These are phyloP conservation scores for Annulohypoxylon bovei DNA, from an alignment of 495 filamentous ascomycete species.

Conservation along the genomic window DNA sequence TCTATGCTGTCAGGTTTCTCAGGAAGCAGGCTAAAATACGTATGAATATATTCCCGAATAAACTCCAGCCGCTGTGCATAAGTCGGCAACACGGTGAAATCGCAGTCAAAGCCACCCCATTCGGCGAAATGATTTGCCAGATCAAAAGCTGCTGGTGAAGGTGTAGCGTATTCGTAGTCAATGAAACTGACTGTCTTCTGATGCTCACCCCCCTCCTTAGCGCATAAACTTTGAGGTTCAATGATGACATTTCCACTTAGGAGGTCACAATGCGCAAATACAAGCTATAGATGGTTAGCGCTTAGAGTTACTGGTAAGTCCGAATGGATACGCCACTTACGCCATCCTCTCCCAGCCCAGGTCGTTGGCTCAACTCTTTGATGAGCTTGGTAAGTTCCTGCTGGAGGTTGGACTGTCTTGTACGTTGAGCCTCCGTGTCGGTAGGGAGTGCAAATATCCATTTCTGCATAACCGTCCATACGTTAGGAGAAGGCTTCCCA, in stretches of 20 bases:
- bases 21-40: slow-evolving; percentile 62
- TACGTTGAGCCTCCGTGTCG: slow-evolving; percentile 70
- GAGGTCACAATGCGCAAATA: slow-evolving; percentile 96
- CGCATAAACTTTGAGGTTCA: slow-evolving; percentile 40
- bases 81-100: slow-evolving; percentile 85
- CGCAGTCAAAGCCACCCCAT: slow-evolving; percentile 97
- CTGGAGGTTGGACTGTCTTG: slow-evolving; percentile 73
- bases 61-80: slow-evolving; percentile 80
- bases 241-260: slow-evolving; percentile 95
- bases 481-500: slow-evolving; percentile 73
- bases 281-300: slow-evolving; percentile 64
- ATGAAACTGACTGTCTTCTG: slow-evolving; percentile 81
- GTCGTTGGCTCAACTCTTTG: slow-evolving; percentile 73
- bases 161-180: slow-evolving; percentile 96
- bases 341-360: slow-evolving; percentile 75
- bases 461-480: slow-evolving; percentile 95
- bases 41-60: slow-evolving; percentile 78
- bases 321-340: slow-evolving; percentile 59
- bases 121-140: slow-evolving; percentile 99
- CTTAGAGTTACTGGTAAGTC: not conserved
- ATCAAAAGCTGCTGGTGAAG: slow-evolving; percentile 96
- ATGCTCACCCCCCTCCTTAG: slow-evolving; percentile 31
- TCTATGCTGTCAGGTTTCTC: slow-evolving; percentile 58
- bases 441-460: slow-evolving; percentile 90
- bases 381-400: slow-evolving; percentile 76